Evolutionary conservation across 2,329 filamentous ascomycete species (phyloP), one percentile per base, ranked within the genome.

Genomic region (Kalaharituber pfeilii): DNA sequence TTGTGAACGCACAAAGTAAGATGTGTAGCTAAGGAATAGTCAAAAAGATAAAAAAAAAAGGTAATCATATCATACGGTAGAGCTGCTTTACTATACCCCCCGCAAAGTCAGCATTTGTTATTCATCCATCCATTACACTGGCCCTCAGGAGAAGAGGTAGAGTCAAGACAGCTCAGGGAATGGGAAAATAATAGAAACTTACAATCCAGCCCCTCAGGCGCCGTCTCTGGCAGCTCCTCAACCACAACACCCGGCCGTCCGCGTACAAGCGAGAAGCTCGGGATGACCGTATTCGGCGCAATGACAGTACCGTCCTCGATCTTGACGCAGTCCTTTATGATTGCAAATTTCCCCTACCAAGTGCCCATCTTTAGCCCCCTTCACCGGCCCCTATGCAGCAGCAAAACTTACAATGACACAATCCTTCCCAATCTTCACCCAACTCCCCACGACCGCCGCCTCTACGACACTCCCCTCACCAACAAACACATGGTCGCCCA

Each of bases 401-500:
- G 27, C 9, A 15, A 36, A 33, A 58, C 61, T 44, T 47, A 63
- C 63, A 50, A 98, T 74, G 1, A 83, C 81, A 59, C 81, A 85
- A 51, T 80, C 78, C 53, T 76, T 75, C 22, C 87, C 88, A 57
- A 98, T 84, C 66, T 86, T 79, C 15, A 96, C 87, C 69, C 95
- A 86, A 62, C 76, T 86, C 1, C 85, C 84, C 53, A 98, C 79
- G 30, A 79, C 77, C 5, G 87, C 86, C 0, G 89, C 86, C 66
- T 91, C 86, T 33, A 98, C 76, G 36, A 89, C 78, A 33, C 80
- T 80, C 29, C 73, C 72, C 64, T 78, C 75, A 56, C 86, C 88
- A 50, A 98, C 77, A 69, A 89, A 95, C 59, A 95, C 88, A 69
- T 96, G 89, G 67, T 95, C 88, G 47, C 87, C 87, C 60, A 98